These are phyloP conservation scores for Trifolium fragiferum DNA, from an alignment of 306 rosid genomes.

Conservation along the genomic window DNA sequence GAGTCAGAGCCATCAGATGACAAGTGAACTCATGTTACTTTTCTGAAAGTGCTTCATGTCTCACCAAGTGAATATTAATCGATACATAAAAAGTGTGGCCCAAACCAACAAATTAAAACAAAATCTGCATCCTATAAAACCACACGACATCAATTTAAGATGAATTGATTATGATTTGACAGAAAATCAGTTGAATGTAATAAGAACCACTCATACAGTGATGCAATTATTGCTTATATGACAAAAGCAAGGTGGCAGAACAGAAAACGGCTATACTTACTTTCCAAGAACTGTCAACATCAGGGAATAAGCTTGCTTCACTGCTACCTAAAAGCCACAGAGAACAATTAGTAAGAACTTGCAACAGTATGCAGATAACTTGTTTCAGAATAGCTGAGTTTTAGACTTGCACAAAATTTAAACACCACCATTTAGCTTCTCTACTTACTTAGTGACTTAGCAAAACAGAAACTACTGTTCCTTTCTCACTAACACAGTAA, in stretches of 20 bases:
- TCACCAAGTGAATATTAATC: neutral
- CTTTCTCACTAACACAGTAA: neutral
- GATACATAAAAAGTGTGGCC: neutral
- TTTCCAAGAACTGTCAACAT: constrained; percentile 89
- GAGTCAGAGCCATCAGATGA: neutral
- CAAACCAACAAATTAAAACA: constrained; percentile 20
- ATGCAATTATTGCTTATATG: neutral
- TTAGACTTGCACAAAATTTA: constrained; percentile 19
- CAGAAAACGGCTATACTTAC: constrained; percentile 59
- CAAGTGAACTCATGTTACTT: constrained; percentile 1
- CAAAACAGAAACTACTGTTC: constrained; percentile 12
- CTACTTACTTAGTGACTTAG: constrained; percentile 11
- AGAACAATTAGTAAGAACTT: constrained; percentile 23
- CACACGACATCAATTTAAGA: constrained; percentile 16
- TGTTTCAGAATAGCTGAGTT: constrained; percentile 10
- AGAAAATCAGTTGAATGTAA: neutral
- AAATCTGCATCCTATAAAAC: constrained; percentile 15
- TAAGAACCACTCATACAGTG: constrained; percentile 16
- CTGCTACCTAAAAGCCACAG: constrained; percentile 69
- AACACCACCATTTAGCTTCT: constrained; percentile 6
- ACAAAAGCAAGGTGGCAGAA: constrained; percentile 23
- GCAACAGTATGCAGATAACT: constrained; percentile 2
- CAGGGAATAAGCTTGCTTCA: constrained; percentile 75
- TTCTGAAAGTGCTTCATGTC: neutral
- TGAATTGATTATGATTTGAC: constrained; percentile 20